Conservation (phyloP, 2,329 filamentous ascomycete species). For the Penicillium decumbens region DNA sequence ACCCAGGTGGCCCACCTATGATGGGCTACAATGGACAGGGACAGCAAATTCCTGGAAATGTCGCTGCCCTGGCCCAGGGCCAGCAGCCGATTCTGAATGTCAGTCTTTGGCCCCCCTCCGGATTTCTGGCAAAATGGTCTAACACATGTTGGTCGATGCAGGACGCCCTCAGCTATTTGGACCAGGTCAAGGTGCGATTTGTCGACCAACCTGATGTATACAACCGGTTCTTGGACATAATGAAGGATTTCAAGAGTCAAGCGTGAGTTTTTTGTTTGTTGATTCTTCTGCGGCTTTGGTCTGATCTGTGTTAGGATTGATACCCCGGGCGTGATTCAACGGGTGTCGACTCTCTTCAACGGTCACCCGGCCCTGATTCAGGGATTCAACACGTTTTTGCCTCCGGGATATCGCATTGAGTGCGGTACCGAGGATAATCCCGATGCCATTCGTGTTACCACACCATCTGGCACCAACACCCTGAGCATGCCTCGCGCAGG, state of each 20-base stretch:
- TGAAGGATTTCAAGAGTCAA: constrained; percentile 99
- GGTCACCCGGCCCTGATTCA: constrained; percentile 94
- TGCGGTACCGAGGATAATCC: constrained; percentile 91
- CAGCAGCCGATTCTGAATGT: constrained; percentile 77
- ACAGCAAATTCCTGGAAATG: constrained; percentile 46
- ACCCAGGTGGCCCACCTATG: constrained; percentile 53
- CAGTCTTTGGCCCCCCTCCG: constrained; percentile 31
- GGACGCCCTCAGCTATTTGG: constrained; percentile 89
- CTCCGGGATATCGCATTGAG: constrained; percentile 92
- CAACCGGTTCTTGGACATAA: constrained; percentile 93
- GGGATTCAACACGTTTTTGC: constrained; percentile 96
- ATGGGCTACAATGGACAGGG: constrained; percentile 46
- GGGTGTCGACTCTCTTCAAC: constrained; percentile 91
- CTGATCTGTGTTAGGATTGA: constrained; percentile 61
- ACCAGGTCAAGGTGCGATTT: constrained; percentile 98
- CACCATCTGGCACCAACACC: constrained; percentile 94
- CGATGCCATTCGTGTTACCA: constrained; percentile 93
- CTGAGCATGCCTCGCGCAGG: constrained; percentile 63
- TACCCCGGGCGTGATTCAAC: constrained; percentile 93
- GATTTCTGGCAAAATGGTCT: constrained; percentile 3
- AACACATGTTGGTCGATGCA: constrained; percentile 45
- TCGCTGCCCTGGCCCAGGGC: constrained; percentile 64
- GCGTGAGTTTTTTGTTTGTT: constrained; percentile 56
- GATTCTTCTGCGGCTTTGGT: not conserved
- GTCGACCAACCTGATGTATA: constrained; percentile 96